Conservation (phyloP, 495 filamentous ascomycete genomes). For the Trypethelium eluteriae region DNA sequence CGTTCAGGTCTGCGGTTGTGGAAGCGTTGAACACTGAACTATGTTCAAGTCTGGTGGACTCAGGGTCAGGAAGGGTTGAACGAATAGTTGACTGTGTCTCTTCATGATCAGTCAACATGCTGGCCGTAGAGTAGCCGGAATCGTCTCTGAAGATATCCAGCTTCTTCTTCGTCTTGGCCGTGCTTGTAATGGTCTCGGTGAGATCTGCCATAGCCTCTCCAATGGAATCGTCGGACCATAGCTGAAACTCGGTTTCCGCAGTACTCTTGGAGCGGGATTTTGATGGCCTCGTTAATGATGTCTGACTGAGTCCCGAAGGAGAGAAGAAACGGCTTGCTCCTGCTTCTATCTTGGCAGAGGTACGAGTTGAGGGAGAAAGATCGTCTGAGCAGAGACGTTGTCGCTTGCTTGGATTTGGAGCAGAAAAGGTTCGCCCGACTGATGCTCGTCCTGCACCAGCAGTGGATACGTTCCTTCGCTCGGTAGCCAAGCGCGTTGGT, state of each 20-base stretch:
- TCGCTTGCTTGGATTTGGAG: slow-evolving; percentile 50
- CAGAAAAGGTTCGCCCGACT: slow-evolving; percentile 28
- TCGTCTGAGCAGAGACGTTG: slow-evolving; percentile 55
- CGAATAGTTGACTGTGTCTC: slow-evolving; percentile 13
- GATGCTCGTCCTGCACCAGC: slow-evolving; percentile 11
- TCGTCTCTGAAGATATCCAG: slow-evolving; percentile 24
- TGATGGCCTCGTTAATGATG: slow-evolving; percentile 42
- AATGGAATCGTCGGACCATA: slow-evolving; percentile 61
- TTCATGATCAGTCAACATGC: slow-evolving; percentile 17
- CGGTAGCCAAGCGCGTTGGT: slow-evolving; percentile 35
- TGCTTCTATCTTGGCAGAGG: slow-evolving; percentile 29
- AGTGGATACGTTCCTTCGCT: slow-evolving; percentile 20
- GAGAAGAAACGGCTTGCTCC: slow-evolving; percentile 55
- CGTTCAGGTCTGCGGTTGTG: slow-evolving; percentile 13
- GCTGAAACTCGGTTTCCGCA: slow-evolving; percentile 46
- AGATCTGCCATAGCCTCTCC: slow-evolving; percentile 54
- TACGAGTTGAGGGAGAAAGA: slow-evolving; percentile 23
- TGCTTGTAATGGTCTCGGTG: slow-evolving; percentile 36
- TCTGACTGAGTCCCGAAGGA: slow-evolving; percentile 16
- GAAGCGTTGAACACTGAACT: slow-evolving; percentile 9
- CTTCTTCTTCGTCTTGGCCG: slow-evolving; percentile 31
- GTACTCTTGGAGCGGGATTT: slow-evolving; percentile 42
- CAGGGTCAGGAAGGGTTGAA: slow-evolving; percentile 14
- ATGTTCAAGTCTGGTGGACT: slow-evolving; percentile 17
- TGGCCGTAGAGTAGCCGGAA: slow-evolving; percentile 4